Conservation (phyloP, 2,329 filamentous ascomycete genomes). For the Fusarium subtropicale region DNA sequence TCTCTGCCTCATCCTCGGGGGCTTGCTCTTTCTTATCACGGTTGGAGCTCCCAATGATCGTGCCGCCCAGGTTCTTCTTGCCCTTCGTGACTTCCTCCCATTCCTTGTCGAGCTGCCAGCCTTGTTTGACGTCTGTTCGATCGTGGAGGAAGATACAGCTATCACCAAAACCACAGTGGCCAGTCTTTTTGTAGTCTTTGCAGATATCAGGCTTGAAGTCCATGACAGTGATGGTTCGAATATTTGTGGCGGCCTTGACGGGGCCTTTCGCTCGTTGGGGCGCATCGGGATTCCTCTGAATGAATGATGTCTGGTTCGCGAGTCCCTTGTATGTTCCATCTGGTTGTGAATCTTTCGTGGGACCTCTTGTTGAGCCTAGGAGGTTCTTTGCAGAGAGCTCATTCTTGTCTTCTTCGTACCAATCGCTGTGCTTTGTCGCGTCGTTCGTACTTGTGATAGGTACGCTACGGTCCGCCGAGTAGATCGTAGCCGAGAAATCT, state of each 20-base stretch:
- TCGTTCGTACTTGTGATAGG: conserved; percentile 79
- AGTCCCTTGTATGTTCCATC: conserved; percentile 83
- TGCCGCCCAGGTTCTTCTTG: conserved; percentile 71
- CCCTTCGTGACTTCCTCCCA: conserved; percentile 89
- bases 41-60: conserved; percentile 70
- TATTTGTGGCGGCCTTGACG: conserved; percentile 87
- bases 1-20: conserved; percentile 68
- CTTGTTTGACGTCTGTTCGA: conserved; percentile 84
- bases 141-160: conserved; percentile 81
- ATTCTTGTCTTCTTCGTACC: conserved; percentile 80
- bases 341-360: conserved; percentile 51
- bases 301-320: conserved; percentile 78
- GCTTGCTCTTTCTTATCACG: conserved; percentile 51
- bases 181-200: conserved; percentile 85
- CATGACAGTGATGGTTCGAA: conserved; percentile 88
- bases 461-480: conserved; percentile 70
- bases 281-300: conserved; percentile 83
- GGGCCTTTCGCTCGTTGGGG: conserved; percentile 80
- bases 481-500: conserved; percentile 64
- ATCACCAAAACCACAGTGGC: conserved; percentile 55
- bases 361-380: conserved; percentile 65
- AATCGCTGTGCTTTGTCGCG: conserved; percentile 88
- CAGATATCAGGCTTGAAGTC: conserved; percentile 95
- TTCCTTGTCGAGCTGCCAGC: conserved; percentile 94
- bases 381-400: conserved; percentile 63